Conservation (phyloP, 2,329 filamentous ascomycete genomes). For the Metarhizium brunneum region DNA sequence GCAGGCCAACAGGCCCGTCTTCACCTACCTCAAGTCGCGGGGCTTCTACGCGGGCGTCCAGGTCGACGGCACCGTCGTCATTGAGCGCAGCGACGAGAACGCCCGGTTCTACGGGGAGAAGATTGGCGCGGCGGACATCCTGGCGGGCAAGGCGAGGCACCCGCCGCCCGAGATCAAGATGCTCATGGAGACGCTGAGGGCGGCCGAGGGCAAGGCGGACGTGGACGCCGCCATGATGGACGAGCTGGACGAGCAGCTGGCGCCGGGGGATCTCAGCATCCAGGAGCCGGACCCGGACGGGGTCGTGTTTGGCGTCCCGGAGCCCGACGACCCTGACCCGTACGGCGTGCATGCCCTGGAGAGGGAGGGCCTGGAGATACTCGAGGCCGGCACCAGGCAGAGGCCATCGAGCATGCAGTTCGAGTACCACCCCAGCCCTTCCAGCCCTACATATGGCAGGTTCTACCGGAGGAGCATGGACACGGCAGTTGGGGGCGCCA, state of each 20-base stretch:
- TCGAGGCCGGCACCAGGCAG: constrained; percentile 24
- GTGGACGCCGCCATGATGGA: constrained; percentile 23
- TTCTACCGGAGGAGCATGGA: constrained; percentile 20
- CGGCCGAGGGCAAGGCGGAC: constrained; percentile 23
- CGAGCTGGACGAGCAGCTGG: constrained; percentile 21
- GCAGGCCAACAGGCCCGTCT: constrained; percentile 43
- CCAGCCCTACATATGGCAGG: constrained; percentile 27
- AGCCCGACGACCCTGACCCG: constrained; percentile 27
- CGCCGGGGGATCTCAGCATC: constrained; percentile 25
- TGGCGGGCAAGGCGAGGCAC: constrained; percentile 31
- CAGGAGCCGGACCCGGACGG: constrained; percentile 14
- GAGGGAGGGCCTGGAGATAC: constrained; percentile 25
- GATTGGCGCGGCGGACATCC: constrained; percentile 33
- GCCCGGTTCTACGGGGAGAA: constrained; percentile 68
- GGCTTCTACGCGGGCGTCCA: constrained; percentile 82
- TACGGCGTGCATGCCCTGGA: constrained; percentile 27
- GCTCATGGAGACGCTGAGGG: constrained; percentile 25
- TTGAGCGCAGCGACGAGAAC: constrained; percentile 77
- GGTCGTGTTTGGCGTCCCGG: constrained; percentile 26
- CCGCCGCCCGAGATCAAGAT: constrained; percentile 17
- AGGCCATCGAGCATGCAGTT: constrained; percentile 26
- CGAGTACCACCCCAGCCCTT: constrained; percentile 25
- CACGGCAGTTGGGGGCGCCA: constrained; percentile 8
- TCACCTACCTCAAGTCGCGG: constrained; percentile 71
- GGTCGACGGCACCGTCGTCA: constrained; percentile 76